Percentiles rank a stretch among this genome's conserved stretches.
phyloP scores from a whole-genome alignment of 371 early-diverging fungal genomes.

The Saksenaea oblongispora region DNA sequence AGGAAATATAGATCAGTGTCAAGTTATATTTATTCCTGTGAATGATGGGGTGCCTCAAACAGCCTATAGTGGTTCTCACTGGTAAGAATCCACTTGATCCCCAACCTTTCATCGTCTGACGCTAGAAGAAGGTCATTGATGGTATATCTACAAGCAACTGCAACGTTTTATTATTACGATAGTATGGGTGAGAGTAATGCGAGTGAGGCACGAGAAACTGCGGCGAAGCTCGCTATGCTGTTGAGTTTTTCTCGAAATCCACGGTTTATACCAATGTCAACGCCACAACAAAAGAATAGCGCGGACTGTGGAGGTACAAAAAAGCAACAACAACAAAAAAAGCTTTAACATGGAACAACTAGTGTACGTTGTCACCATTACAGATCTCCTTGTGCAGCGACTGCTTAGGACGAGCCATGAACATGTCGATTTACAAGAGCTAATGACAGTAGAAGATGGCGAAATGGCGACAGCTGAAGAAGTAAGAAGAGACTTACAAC shows the following conservation, averaged over 20 bases:
- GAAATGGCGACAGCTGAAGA: conserved; percentile 13
- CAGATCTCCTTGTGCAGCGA: conserved; percentile 31
- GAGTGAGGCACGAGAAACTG: conserved; percentile 23
- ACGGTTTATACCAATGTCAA: conserved; percentile 28
- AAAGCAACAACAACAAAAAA: background rate
- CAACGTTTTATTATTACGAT: conserved; percentile 51
- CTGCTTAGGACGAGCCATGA: conserved; percentile 10
- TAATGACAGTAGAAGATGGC: conserved; percentile 15
- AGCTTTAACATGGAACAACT: background rate
- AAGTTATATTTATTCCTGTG: conserved; percentile 46
- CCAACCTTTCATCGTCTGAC: background rate
- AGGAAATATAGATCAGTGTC: conserved; percentile 22
- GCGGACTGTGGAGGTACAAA: conserved; percentile 52
- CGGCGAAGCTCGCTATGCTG: conserved; percentile 17
- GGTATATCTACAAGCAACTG: conserved; percentile 31
- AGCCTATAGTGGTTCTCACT: conserved; percentile 52
- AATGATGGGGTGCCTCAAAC: conserved; percentile 44
- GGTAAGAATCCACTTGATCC: conserved; percentile 15
- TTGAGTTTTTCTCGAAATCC: conserved; percentile 15
- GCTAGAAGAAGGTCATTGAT: conserved; percentile 31
- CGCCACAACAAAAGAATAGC: conserved; percentile 52
- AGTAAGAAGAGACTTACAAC: conserved; percentile 11
- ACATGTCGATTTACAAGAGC: conserved; percentile 11
- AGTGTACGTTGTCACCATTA: conserved; percentile 43
- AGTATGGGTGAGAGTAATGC: conserved; percentile 37